These are phyloP conservation scores for Melampsora americana DNA, from an alignment of 1,284 basidiomycete species.

Conservation along the genomic window DNA sequence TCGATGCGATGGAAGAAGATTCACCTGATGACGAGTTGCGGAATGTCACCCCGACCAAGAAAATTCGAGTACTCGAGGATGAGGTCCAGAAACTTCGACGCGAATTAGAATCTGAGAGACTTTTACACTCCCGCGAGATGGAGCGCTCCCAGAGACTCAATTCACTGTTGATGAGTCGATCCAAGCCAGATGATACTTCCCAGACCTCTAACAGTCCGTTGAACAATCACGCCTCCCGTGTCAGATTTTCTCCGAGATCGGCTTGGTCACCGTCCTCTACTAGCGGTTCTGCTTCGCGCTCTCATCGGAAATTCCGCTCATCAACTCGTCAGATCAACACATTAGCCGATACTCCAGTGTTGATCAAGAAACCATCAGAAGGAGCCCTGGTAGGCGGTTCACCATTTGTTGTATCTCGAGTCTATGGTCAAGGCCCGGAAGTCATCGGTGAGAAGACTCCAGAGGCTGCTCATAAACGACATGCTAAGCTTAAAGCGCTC, in stretches of 20 bases:
- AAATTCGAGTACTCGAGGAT: slow-evolving; percentile 33
- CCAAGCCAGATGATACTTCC: background rate
- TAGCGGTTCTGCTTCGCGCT: slow-evolving; percentile 6
- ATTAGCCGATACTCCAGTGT: slow-evolving; percentile 32
- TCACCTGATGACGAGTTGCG: background rate
- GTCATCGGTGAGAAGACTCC: slow-evolving; percentile 36
- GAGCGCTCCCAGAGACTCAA: background rate
- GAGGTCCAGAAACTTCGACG: slow-evolving; percentile 24
- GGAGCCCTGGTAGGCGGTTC: slow-evolving; percentile 33
- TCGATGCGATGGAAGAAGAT: slow-evolving; percentile 13
- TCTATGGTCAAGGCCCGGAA: slow-evolving; percentile 37
- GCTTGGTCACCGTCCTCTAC: slow-evolving; percentile 16
- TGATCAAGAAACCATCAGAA: slow-evolving; percentile 36
- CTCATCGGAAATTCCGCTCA: background rate
- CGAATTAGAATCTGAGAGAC: slow-evolving; percentile 37
- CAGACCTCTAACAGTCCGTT: background rate
- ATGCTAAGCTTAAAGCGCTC: slow-evolving; percentile 18
- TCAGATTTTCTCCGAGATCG: slow-evolving; percentile 24
- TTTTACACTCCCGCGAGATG: slow-evolving; percentile 2
- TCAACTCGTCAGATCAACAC: background rate
- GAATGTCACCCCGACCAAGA: slow-evolving; percentile 27
- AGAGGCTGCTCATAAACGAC: slow-evolving; percentile 19
- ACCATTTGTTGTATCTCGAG: slow-evolving; percentile 39
- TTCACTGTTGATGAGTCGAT: background rate
- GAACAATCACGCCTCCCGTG: slow-evolving; percentile 9